Evolutionary conservation across 805 yeast species (phyloP).

Genomic region (Saturnispora galanensis): DNA sequence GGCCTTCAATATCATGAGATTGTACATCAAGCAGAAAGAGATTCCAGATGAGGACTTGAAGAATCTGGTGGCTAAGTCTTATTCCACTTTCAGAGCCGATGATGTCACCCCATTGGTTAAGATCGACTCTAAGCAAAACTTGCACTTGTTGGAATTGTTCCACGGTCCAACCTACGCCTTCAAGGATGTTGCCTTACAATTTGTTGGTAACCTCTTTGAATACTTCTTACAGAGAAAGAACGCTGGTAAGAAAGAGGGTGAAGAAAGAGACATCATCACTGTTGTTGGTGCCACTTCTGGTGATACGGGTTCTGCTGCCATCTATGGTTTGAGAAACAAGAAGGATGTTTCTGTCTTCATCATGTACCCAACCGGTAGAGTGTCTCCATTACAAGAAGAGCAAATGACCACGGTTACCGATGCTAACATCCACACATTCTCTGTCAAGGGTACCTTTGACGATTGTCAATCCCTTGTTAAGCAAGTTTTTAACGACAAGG

Average conservation of each 20-base stretch:
- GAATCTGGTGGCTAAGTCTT: slow-evolving; percentile 56
- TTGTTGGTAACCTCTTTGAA: slow-evolving; percentile 94
- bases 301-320: slow-evolving; percentile 98
- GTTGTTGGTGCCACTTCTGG: slow-evolving; percentile 99
- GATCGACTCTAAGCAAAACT: slow-evolving; percentile 36
- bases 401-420: slow-evolving; percentile 98
- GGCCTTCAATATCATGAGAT: slow-evolving; percentile 77
- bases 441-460: slow-evolving; percentile 94
- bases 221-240: slow-evolving; percentile 77
- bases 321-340: slow-evolving; percentile 93
- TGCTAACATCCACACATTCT: slow-evolving; percentile 84
- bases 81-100: slow-evolving; percentile 79
- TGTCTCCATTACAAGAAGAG: slow-evolving; percentile 94
- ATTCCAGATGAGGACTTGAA: slow-evolving; percentile 62
- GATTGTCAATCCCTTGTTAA: slow-evolving; percentile 97
- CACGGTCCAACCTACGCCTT: slow-evolving; percentile 99
- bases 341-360: slow-evolving; percentile 97
- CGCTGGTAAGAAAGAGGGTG: slow-evolving; percentile 32
- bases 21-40: slow-evolving; percentile 65
- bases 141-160: slow-evolving; percentile 83
- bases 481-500: slow-evolving; percentile 80
- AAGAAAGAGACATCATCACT: slow-evolving; percentile 69
- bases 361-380: slow-evolving; percentile 93
- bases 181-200: slow-evolving; percentile 97
- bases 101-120: slow-evolving; percentile 79